Base-by-base conservation (phyloP, 2,329 filamentous ascomycete species). In the Gnomoniopsis sp. region DNA sequence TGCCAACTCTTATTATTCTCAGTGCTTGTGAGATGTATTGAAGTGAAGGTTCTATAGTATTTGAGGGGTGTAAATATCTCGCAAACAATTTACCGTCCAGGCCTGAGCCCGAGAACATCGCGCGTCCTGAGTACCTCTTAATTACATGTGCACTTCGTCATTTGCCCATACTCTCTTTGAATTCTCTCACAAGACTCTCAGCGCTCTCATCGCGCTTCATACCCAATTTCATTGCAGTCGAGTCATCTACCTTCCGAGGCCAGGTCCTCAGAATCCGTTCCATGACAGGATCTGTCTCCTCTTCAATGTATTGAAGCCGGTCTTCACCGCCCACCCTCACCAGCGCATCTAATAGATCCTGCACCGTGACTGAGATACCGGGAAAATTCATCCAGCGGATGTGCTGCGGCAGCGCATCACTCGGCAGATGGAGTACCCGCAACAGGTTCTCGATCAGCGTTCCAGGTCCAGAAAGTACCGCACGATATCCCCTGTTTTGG, bases 221-320 rank as follows among this genome's bases (percentile, higher is more conserved):
- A 2, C 60, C 60, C 33, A 62, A 33, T 1, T 47, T 54, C 10
- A 53, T 46, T 12, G 60, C 60, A 14, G 60, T 78, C 1, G 72
- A 68, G 8, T 73, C 77, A 61, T 83, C 76, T 60, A 83, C 80
- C 49, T 73, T 71, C 8, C 78, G 72, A n/a, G 82, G 79, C 82
- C 82, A 85, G 17, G 75, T 77, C 59, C 76, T 75, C 15, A 85
- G 78, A 60, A 85, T 81, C 53, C 71, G 72, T 65, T 79, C 75
- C 19, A 79, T 65, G 43, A 73, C 73, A 30, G 75, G 72, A 53
- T 82, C 77, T 49, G 75, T 74, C 60, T 76, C 74, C 63, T 84
- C 77, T 61, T 76, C 74, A 3, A 84, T 74, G 49, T 77, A 69
- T 1, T 60, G 68, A 46, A 77, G 64, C 17, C 74, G 73, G 52